Evolutionary conservation across 2,329 filamentous ascomycete species (phyloP), one percentile per base, ranked within the genome.

Genomic region (Albifimbria verrucaria): DNA sequence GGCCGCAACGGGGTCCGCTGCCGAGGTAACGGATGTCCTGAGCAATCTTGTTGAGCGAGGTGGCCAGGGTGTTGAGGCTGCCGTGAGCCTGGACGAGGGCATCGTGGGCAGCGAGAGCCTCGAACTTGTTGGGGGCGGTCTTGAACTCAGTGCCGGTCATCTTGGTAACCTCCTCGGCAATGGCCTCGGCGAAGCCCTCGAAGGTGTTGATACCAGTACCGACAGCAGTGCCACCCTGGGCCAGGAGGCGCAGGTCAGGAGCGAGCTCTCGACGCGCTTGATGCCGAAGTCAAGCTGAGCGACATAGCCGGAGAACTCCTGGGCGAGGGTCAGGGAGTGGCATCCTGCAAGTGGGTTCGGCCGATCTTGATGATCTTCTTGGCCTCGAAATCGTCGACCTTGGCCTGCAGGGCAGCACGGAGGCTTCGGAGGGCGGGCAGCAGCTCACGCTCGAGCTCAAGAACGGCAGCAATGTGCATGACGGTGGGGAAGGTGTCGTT

Each of bases 401-500:
- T 97, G 72, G 83, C 82, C 78, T 96, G 87, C 56, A 99, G 81
- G 48, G 91, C 91, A 58, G 87, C 81, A 59, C 92, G 88, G 52
- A 99, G 84, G 73, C 85, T 91, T 73, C 81, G 86, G 57, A 97
- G 81, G 48, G 91, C 82, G 39, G 94, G 94, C 18, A 97, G 76
- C 45, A 99, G 86, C 64, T 88, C 83, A 68, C 88, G 82, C 77
- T 97, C 92, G 56, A 97, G 82, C 74, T 97, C 94, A 55, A 97
- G 83, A 48, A 97, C 92, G 58, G 93, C 93, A 56, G 94, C 93
- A 70, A 99, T 97, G 81, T 97, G 94, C 94, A 99, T 99, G 71
- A 97, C 94, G 61, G 94, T 97, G 42, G 94, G 94, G 85, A 99
- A 99, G 63, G 93, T 97, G 72, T 99, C 94, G 80, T 99, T 99